phyloP scores from a whole-genome alignment of 1,284 basidiomycete genomes.

The Apiotrichum sp. region DNA sequence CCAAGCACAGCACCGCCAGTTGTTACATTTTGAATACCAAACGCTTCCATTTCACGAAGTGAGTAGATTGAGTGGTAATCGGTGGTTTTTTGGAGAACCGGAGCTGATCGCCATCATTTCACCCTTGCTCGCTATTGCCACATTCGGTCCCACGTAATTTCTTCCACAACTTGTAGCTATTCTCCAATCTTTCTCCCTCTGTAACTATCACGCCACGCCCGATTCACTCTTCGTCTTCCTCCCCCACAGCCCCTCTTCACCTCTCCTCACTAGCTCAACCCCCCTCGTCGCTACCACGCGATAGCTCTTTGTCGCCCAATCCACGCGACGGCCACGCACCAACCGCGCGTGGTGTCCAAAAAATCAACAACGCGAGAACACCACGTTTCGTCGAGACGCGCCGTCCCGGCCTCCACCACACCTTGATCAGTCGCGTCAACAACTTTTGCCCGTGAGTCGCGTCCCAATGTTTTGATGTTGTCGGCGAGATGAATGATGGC shows the following conservation, averaged over 20 bases:
- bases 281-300: conserved; percentile 3
- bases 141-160: neutral
- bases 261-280: neutral
- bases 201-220: no score
- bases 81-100: neutral
- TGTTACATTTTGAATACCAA: no score
- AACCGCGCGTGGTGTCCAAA: conserved; percentile 8
- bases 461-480: neutral
- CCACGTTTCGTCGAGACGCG: no score
- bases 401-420: neutral
- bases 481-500: conserved; percentile 4
- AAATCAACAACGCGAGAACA: neutral
- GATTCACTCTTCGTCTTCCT: neutral
- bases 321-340: conserved; percentile 22
- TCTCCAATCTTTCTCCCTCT: neutral
- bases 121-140: neutral
- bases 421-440: neutral
- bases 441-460: conserved; percentile 11
- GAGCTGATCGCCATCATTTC: conserved; percentile 1
- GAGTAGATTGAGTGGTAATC: neutral
- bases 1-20: no score
- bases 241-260: neutral
- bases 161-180: neutral
- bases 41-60: no score
- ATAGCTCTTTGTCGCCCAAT: neutral